Evolutionary conservation across 768 basidiomycete genomes (phyloP).

Genomic region (Dacryopinax spathularia): DNA sequence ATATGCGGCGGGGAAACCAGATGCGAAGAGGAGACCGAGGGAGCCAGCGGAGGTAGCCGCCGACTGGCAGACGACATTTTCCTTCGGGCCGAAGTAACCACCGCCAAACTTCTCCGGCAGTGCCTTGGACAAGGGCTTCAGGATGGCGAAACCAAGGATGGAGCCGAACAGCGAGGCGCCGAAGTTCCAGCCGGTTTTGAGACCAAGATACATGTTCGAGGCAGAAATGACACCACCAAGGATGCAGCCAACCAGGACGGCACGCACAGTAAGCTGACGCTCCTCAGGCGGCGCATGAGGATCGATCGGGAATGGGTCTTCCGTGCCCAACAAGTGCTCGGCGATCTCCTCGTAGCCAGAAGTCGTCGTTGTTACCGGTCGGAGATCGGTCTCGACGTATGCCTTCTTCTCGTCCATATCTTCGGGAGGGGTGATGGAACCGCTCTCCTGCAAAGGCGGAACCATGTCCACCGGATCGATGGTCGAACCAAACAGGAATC

Average conservation of each 20-base stretch:
- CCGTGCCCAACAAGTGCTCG: constrained; percentile 7
- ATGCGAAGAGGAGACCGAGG: constrained; percentile 39
- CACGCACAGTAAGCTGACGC: constrained; percentile 17
- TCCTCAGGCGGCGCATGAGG: constrained; percentile 35
- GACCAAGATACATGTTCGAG: constrained; percentile 46
- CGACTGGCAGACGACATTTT: constrained; percentile 50
- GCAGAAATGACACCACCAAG: constrained; percentile 45
- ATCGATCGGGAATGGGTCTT: constrained; percentile 40
- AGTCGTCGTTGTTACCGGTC: background rate
- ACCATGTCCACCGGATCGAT: background rate
- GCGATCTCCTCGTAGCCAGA: background rate
- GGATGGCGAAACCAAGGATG: constrained; percentile 46
- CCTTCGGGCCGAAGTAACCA: constrained; percentile 47
- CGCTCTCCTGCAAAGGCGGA: background rate
- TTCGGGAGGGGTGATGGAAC: background rate
- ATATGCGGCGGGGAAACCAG: constrained; percentile 48
- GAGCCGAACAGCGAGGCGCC: constrained; percentile 50
- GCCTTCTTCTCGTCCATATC: background rate
- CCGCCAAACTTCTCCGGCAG: constrained; percentile 37
- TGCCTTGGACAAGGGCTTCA: constrained; percentile 40
- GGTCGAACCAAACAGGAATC: background rate
- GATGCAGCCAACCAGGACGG: constrained; percentile 36
- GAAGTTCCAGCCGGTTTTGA: constrained; percentile 57
- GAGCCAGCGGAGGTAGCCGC: constrained; percentile 34
- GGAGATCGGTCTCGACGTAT: background rate